Base-by-base conservation (phyloP, 192 early-diverging fungal genomes). In the Piromyces sp. region DNA sequence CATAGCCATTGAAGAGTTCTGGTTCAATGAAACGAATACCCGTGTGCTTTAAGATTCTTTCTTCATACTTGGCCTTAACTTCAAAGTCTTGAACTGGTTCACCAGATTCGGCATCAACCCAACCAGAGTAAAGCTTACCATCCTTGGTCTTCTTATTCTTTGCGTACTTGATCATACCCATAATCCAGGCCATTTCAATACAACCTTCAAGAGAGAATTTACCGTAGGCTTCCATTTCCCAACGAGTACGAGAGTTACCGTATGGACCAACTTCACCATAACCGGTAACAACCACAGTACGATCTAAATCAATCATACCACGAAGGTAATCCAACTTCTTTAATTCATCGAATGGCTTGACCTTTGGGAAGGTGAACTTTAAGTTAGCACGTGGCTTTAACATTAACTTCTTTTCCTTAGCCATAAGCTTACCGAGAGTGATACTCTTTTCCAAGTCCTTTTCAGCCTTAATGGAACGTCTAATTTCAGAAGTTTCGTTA, bases 121-220 rank as follows among this genome's bases (percentile, higher is more conserved):
- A 98, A 80, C 96, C 96, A 85, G 93, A 90, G 90, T 95, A 96
- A 38, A 89, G 37, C 37, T 81, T 80, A 30, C 88, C 89, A 84
- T 92, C 92, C 87, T 95, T 94, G 81, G 96, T 89, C 30, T 90
- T 89, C 79, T 95, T 95, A 81, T 93, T 92, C 85, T 92, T 91
- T 1, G 51, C 51, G 84, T 94, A 95, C 85, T 92, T 94, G 87
- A 98, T 95, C 82, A 93, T 93, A 78, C 95, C 95, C 96, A 98
- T 96, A 87, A 98, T 94, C 95, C 96, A 96, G 13, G 96, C 95
- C 92, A 98, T 93, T 86, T 98, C 96, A 83, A 98, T 95, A 85
- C 94, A 96, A 26, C 96, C 95, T 81, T 94, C 93, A 36, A 96
- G 89, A 36, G 94, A 95, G 88, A 96, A 93, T 85, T 95, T 90